A percentile compares a stretch with the other conserved stretches of the same genome.
These are phyloP conservation scores for Hyaloperonospora arabidopsidis DNA, from an alignment of 352 stramenopile species.

Conservation along the genomic window DNA sequence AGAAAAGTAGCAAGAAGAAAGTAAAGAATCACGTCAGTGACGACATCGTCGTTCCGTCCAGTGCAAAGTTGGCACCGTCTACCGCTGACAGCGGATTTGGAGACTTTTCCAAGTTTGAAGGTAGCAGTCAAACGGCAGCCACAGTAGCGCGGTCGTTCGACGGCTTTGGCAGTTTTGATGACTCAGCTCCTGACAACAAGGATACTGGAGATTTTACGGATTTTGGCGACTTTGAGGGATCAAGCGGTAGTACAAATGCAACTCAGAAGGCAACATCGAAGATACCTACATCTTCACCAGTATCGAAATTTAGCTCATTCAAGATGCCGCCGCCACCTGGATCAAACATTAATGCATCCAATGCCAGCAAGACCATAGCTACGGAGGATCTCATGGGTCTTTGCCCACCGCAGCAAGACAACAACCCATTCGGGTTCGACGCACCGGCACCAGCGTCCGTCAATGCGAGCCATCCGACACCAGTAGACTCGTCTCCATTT, in stretches of 20 bases:
- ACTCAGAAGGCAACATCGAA: conserved; percentile 25
- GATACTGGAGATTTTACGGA: conserved; percentile 27
- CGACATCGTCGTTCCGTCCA: conserved; percentile 48
- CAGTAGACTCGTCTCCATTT: conserved; percentile 29
- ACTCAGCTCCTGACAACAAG: conserved; percentile 18
- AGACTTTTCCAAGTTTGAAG: conserved; percentile 74
- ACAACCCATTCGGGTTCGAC: conserved; percentile 55
- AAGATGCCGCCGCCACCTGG: conserved; percentile 58
- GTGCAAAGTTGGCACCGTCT: conserved; percentile 22
- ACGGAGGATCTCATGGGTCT: conserved; percentile 66
- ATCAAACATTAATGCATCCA: conserved; percentile 35
- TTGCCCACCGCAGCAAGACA: conserved; percentile 33
- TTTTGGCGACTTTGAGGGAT: conserved; percentile 52
- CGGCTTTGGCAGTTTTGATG: conserved; percentile 51
- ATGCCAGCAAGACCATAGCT: conserved; percentile 13
- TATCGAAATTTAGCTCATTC: conserved; percentile 51
- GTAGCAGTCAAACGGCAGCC: conserved; percentile 26
- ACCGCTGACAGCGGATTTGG: conserved; percentile 36
- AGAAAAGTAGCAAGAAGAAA: conserved; percentile 43
- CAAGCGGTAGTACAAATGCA: conserved; percentile 13
- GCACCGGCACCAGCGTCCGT: conserved; percentile 20
- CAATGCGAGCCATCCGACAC: conserved; percentile 9
- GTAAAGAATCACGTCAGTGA: conserved; percentile 33
- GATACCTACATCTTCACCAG: conserved; percentile 18
- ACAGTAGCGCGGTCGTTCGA: conserved; percentile 21